A percentile compares a stretch with the other conserved stretches of the same genome.
Conservation (phyloP, 176 grass and related monocot genomes). For the Bonia amplexicaulis region DNA sequence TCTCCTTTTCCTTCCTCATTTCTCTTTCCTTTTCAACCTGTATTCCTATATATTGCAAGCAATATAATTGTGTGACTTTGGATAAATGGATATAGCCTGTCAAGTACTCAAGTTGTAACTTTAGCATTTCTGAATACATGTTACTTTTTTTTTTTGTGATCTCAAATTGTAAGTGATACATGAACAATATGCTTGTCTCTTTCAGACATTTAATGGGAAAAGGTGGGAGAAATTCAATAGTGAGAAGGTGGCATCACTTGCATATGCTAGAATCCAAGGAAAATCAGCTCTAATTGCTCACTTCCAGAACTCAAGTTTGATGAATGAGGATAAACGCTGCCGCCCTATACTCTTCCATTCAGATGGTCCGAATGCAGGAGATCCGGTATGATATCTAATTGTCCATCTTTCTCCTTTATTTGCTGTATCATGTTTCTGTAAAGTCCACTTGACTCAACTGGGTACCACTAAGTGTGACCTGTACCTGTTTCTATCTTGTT, state of each 20-base stretch:
- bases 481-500: background rate
- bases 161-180: background rate
- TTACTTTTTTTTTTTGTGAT: background rate
- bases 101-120: background rate
- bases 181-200: background rate
- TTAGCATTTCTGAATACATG: background rate
- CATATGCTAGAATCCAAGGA: conserved; percentile 97
- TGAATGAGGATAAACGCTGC: conserved; percentile 99
- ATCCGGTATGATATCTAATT: conserved; percentile 61
- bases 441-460: conserved; percentile 11
- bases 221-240: conserved; percentile 98
- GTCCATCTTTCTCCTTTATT: conserved; percentile 1
- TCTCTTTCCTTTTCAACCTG: conserved; percentile 5
- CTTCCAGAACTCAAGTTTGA: conserved; percentile 95
- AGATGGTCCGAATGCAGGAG: conserved; percentile 89
- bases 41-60: background rate
- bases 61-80: background rate
- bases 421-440: background rate
- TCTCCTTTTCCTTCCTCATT: background rate
- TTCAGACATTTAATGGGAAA: conserved; percentile 86
- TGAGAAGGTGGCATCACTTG: conserved; percentile 94
- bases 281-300: conserved; percentile 77
- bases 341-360: conserved; percentile 96
- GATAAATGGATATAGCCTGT: background rate
- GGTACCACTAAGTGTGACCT: conserved; percentile 27